Conservation (phyloP, 1,139 yeast genomes). For the Meyerozyma athensensis region DNA sequence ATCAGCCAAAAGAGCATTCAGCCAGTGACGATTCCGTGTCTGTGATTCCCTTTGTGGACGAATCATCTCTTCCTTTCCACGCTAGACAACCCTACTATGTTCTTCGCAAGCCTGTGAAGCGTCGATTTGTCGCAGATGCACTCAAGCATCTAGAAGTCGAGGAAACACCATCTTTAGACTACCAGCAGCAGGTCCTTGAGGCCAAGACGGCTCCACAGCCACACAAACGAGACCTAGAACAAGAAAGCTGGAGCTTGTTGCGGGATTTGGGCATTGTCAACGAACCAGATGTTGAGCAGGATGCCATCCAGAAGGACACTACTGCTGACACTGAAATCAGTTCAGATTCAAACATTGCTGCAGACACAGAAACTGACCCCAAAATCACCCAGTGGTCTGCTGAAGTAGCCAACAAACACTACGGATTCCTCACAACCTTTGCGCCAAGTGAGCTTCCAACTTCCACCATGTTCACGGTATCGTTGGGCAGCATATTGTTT, state of each 20-base stretch:
- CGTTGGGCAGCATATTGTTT: conserved; percentile 35
- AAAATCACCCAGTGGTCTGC: too few relatives aligned
- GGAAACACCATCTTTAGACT: conserved; percentile 14
- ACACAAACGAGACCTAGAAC: conserved; percentile 11
- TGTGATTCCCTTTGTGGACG: conserved; percentile 30
- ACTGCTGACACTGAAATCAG: neutral
- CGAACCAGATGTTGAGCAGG: conserved; percentile 5
- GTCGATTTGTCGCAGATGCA: conserved; percentile 14
- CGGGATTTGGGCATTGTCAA: conserved; percentile 17
- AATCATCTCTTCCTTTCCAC: conserved; percentile 33
- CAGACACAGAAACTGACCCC: conserved; percentile 11
- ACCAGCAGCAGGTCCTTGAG: conserved; percentile 13
- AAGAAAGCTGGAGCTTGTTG: conserved; percentile 20
- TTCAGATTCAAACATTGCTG: conserved; percentile 13
- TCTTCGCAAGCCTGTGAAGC: conserved; percentile 11
- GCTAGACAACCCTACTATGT: conserved; percentile 22
- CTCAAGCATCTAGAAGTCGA: conserved; percentile 19
- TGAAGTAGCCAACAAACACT: conserved; percentile 13
- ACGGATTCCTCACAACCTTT: neutral
- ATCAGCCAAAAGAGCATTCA: too few relatives aligned
- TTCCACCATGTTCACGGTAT: conserved; percentile 27
- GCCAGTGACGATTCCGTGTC: too few relatives aligned
- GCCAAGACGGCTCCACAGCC: conserved; percentile 15
- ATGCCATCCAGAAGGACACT: conserved; percentile 9
- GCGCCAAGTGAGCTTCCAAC: neutral